Evolutionary conservation across 768 basidiomycete genomes (phyloP).

Genomic region (Mycena haematopus): DNA sequence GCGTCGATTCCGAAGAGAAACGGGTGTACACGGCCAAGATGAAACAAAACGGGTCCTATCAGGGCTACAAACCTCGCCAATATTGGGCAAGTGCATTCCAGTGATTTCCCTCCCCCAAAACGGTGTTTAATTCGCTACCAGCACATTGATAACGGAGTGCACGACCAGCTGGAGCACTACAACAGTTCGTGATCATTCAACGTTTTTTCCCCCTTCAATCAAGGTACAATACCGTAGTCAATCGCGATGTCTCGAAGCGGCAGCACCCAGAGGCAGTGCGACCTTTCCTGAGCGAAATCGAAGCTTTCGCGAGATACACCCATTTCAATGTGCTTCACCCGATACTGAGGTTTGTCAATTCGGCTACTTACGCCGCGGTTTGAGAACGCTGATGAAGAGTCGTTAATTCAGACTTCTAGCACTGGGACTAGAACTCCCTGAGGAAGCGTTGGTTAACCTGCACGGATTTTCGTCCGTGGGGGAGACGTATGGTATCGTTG

Average conservation of each 20-base stretch:
- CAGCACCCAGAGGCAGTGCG: constrained; percentile 56
- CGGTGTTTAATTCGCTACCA: constrained; percentile 31
- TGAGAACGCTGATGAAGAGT: background rate
- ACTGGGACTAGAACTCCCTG: constrained; percentile 58
- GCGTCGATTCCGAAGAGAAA: constrained; percentile 52
- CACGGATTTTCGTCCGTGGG: constrained; percentile 51
- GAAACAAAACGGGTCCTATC: constrained; percentile 54
- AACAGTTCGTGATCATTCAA: constrained; percentile 51
- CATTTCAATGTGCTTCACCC: constrained; percentile 59
- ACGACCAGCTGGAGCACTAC: constrained; percentile 69
- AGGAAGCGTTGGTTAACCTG: constrained; percentile 55
- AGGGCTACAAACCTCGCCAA: constrained; percentile 61
- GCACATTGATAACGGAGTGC: constrained; percentile 68
- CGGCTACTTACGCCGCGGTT: no score
- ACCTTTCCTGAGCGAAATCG: constrained; percentile 60
- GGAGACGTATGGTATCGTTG: constrained; percentile 46
- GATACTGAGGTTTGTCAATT: constrained; percentile 44
- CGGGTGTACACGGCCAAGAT: constrained; percentile 43
- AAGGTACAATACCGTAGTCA: constrained; percentile 43
- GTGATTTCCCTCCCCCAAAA: background rate
- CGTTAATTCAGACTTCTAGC: constrained; percentile 50
- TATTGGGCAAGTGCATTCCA: constrained; percentile 53
- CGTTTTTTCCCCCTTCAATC: background rate
- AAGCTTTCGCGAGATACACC: constrained; percentile 56
- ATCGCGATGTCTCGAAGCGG: constrained; percentile 53